These are phyloP conservation scores for Circinella umbellata DNA, from an alignment of 371 early-diverging fungal genomes.

Conservation along the genomic window DNA sequence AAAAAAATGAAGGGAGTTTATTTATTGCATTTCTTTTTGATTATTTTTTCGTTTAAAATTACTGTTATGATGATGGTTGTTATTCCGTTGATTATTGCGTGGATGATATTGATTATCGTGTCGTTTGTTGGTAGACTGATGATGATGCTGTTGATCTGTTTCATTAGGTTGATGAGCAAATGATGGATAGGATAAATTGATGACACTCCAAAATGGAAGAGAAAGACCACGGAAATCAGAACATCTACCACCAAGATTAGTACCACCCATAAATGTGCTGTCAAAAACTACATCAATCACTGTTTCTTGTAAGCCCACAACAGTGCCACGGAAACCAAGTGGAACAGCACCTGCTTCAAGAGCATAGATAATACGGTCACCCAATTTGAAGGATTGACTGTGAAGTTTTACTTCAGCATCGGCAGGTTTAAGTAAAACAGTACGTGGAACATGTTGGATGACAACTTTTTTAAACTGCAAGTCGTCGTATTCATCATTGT, in stretches of 20 bases:
- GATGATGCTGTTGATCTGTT: not conserved
- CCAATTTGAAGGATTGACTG: slow-evolving; percentile 81
- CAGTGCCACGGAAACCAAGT: slow-evolving; percentile 80
- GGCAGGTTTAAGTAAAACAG: slow-evolving; percentile 76
- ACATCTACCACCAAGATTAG: slow-evolving; percentile 78
- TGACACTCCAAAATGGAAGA: slow-evolving; percentile 58
- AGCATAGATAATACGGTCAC: slow-evolving; percentile 87
- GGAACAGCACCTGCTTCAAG: slow-evolving; percentile 81
- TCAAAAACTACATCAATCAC: slow-evolving; percentile 90
- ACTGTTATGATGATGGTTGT: not conserved
- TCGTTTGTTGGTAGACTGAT: not conserved
- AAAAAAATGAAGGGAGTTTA: too few relatives aligned
- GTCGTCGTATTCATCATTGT: slow-evolving; percentile 42
- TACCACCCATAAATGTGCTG: slow-evolving; percentile 77
- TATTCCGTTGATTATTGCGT: not conserved
- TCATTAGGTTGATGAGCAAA: slow-evolving; percentile 16
- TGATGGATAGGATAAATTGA: slow-evolving; percentile 62
- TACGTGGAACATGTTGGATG: slow-evolving; percentile 70
- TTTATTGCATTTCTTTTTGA: too few relatives aligned
- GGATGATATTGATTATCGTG: not conserved
- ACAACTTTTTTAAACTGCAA: slow-evolving; percentile 54
- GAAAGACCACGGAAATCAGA: slow-evolving; percentile 70
- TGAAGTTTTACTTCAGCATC: slow-evolving; percentile 74
- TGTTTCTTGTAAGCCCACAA: slow-evolving; percentile 78
- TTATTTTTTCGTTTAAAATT: not conserved